These are phyloP conservation scores for Pichia sporocuriosa DNA, from an alignment of 805 yeast genomes.

Conservation along the genomic window DNA sequence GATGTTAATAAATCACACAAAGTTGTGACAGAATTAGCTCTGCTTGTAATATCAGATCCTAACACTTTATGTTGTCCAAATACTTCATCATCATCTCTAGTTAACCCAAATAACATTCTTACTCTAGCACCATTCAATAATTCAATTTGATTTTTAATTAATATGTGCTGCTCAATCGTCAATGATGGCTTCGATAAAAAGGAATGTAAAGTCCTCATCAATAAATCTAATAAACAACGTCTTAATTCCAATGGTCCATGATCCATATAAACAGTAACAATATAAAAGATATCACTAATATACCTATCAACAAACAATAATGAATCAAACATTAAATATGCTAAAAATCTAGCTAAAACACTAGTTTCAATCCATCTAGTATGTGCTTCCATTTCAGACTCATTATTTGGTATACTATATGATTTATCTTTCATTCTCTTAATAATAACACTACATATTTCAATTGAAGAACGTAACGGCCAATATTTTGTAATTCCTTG, in stretches of 20 bases:
- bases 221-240: slow-evolving; percentile 49
- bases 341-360: slow-evolving; percentile 56
- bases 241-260: slow-evolving; percentile 51
- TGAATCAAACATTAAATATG: slow-evolving; percentile 66
- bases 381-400: slow-evolving; percentile 41
- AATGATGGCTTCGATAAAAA: slow-evolving; percentile 51
- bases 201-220: slow-evolving; percentile 65
- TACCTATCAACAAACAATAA: slow-evolving; percentile 52
- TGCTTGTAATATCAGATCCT: slow-evolving; percentile 33
- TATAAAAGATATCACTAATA: slow-evolving; percentile 64
- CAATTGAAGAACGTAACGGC: slow-evolving; percentile 61
- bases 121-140: slow-evolving; percentile 55
- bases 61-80: slow-evolving; percentile 7
- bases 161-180: slow-evolving; percentile 31
- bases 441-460: slow-evolving; percentile 60
- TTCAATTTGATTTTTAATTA: slow-evolving; percentile 42
- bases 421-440: slow-evolving; percentile 50
- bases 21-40: slow-evolving; percentile 45
- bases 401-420: slow-evolving; percentile 38
- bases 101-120: slow-evolving; percentile 62
- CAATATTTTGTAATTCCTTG: slow-evolving; percentile 54
- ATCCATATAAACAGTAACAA: slow-evolving; percentile 57
- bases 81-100: slow-evolving; percentile 40
- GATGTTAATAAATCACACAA: slow-evolving; percentile 50
- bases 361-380: slow-evolving; percentile 66